Evolutionary conservation across 2,329 filamentous ascomycete species (phyloP).

Genomic region (Thermothelomyces thermophilus): DNA sequence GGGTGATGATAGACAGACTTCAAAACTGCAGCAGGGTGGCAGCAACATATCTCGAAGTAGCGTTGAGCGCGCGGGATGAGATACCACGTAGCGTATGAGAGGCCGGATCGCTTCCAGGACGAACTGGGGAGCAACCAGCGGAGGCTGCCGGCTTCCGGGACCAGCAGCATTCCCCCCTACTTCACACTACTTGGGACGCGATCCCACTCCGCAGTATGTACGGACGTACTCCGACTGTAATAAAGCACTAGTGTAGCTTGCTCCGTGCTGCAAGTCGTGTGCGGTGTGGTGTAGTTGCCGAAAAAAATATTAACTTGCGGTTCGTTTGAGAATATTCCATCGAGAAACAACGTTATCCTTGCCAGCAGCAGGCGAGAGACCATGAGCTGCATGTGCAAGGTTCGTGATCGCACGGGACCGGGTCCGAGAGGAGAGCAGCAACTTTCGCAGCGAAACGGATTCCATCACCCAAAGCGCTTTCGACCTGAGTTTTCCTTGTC

Average conservation of each 20-base stretch:
- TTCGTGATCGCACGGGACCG: too few species aligned
- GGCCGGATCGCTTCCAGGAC: too few species aligned
- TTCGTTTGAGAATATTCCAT: neutral
- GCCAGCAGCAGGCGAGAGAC: neutral
- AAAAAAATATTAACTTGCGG: neutral
- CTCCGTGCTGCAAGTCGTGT: too few species aligned
- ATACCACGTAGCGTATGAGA: constrained; percentile 2
- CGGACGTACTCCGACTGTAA: too few species aligned
- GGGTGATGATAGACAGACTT: neutral
- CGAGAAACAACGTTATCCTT: constrained; percentile 3
- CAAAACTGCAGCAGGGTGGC: neutral
- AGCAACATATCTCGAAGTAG: neutral
- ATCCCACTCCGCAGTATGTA: neutral
- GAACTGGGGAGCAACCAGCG: neutral
- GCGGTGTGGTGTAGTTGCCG: too few species aligned
- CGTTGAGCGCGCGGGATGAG: neutral
- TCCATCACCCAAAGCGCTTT: constrained; percentile 1
- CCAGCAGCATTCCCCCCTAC: neutral
- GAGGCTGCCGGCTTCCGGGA: neutral
- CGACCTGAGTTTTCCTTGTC: neutral
- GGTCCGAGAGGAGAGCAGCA: neutral
- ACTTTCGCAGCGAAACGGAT: constrained; percentile 4
- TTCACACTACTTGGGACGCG: too few species aligned
- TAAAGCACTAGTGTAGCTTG: too few species aligned
- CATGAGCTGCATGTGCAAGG: neutral